These are phyloP conservation scores for Elsinoe necatrix DNA, from an alignment of 2,329 filamentous ascomycete species.

Conservation along the genomic window DNA sequence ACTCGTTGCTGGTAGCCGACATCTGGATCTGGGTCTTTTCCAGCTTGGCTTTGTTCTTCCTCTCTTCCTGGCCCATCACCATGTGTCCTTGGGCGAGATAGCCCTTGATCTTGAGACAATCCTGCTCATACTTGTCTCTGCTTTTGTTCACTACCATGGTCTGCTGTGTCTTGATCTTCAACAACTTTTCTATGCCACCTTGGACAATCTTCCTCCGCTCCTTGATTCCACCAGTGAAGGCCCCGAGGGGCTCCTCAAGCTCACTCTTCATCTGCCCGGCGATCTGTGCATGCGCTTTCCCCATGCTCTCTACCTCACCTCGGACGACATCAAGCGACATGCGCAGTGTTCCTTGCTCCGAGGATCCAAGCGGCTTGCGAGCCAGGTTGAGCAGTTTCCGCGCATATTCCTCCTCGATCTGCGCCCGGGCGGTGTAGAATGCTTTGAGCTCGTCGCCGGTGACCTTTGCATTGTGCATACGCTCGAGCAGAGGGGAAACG, in stretches of 20 bases:
- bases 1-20: conserved; percentile 82
- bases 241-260: conserved; percentile 82
- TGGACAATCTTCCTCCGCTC: conserved; percentile 95
- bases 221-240: conserved; percentile 92
- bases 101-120: conserved; percentile 95
- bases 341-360: conserved; percentile 75
- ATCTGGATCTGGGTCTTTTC: conserved; percentile 98
- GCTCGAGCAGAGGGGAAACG: conserved; percentile 80
- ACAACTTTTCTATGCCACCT: conserved; percentile 81
- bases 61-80: conserved; percentile 99
- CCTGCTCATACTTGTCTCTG: conserved; percentile 90
- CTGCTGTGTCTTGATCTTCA: conserved; percentile 89
- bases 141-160: conserved; percentile 89
- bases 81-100: conserved; percentile 98
- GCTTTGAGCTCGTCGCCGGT: conserved; percentile 88
- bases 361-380: conserved; percentile 80
- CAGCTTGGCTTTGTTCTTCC: conserved; percentile 96
- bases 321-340: conserved; percentile 79
- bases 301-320: conserved; percentile 85
- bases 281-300: conserved; percentile 83
- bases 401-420: conserved; percentile 94
- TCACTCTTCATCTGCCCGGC: conserved; percentile 93
- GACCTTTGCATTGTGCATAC: conserved; percentile 89
- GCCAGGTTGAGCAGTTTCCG: conserved; percentile 78
- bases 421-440: conserved; percentile 84